A percentile compares a stretch with the other conserved stretches of the same genome.
These are phyloP conservation scores for Oryza australiensis DNA, from an alignment of 176 grass and related monocot genomes.

Conservation along the genomic window DNA sequence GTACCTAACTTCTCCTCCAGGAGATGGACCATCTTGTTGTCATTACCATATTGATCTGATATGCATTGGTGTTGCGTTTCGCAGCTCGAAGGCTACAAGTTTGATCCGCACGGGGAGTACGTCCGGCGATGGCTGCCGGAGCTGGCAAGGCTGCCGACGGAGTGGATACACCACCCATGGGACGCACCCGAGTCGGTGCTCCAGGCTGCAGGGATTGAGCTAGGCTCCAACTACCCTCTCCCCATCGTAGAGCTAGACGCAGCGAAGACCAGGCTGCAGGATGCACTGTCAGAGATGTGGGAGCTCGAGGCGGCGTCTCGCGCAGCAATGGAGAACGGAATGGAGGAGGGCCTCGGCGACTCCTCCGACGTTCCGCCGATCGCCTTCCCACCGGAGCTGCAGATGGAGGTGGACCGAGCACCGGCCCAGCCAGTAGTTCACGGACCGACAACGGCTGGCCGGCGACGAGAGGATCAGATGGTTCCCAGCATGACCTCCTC, in stretches of 20 bases:
- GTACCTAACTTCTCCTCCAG: constrained; percentile 49
- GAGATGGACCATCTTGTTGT: constrained; percentile 34
- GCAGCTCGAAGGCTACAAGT: constrained; percentile 97
- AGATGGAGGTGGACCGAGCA: constrained; percentile 74
- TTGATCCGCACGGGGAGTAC: constrained; percentile 85
- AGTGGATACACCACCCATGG: constrained; percentile 99
- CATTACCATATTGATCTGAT: constrained; percentile 25
- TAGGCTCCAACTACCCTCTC: constrained; percentile 93
- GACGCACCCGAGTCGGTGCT: constrained; percentile 83
- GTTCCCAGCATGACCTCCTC: constrained; percentile 95
- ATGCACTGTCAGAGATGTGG: constrained; percentile 87
- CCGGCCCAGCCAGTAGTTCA: constrained; percentile 28
- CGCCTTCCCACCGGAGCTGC: constrained; percentile 65
- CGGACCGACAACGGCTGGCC: constrained; percentile 17
- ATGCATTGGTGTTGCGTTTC: constrained; percentile 28
- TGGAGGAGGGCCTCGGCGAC: constrained; percentile 93
- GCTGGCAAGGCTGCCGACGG: constrained; percentile 81
- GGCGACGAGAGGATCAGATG: constrained; percentile 79
- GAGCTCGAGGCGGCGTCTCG: constrained; percentile 80
- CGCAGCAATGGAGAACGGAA: constrained; percentile 83
- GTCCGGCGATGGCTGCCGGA: constrained; percentile 94
- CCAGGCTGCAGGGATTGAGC: constrained; percentile 89
- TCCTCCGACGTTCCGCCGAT: constrained; percentile 73
- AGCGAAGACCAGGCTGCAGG: constrained; percentile 75
- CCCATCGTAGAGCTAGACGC: constrained; percentile 76